A percentile compares a stretch with the other conserved stretches of the same genome.
Conservation (phyloP, 192 early-diverging fungal genomes). For the Piromyces finnis region DNA sequence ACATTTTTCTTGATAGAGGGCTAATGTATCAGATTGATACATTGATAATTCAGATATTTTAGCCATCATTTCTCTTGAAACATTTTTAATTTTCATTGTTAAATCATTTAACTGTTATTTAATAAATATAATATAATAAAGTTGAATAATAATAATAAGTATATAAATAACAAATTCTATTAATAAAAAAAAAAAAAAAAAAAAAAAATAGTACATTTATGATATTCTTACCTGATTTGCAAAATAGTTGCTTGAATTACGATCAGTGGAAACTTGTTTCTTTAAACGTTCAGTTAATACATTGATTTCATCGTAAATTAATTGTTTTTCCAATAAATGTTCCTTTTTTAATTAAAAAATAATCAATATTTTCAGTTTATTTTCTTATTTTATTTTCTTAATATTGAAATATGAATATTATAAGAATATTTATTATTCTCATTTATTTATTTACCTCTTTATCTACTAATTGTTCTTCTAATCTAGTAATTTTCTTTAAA, state of each 20-base stretch:
- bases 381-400: background rate
- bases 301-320: constrained; percentile 31
- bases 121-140: too few species aligned
- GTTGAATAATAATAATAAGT: background rate
- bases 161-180: background rate
- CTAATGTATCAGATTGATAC: constrained; percentile 36
- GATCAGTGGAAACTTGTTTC: constrained; percentile 6
- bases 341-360: too few species aligned
- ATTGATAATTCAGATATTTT: constrained; percentile 37
- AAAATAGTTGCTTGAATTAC: background rate
- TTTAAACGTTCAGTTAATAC: constrained; percentile 23
- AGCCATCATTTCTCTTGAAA: constrained; percentile 33
- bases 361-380: too few species aligned
- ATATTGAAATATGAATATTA: background rate
- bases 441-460: constrained; percentile 40
- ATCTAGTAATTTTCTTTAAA: constrained; percentile 19
- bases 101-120: constrained; percentile 26
- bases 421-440: too few species aligned
- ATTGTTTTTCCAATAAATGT: constrained; percentile 33
- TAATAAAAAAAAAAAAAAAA: too few species aligned
- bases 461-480: constrained; percentile 32
- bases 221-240: background rate
- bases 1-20: constrained; percentile 32
- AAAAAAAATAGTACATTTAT: too few species aligned
- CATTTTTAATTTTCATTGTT: constrained; percentile 24